Base-by-base conservation (phyloP, 1,284 basidiomycete genomes). In the Inonotus hispidus region DNA sequence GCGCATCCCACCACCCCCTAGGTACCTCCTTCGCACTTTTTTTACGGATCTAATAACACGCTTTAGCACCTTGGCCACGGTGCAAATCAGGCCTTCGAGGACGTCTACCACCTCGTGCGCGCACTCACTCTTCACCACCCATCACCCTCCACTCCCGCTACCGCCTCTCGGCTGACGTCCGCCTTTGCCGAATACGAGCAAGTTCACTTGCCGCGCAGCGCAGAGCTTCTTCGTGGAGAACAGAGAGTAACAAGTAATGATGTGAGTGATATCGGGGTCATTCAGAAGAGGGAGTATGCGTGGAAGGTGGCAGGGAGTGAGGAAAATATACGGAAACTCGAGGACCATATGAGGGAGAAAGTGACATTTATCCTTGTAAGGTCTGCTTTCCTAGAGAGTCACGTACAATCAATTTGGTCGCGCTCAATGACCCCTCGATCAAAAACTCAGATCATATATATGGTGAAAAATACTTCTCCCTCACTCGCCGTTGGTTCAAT, bases 51-150 rank as follows among this genome's bases (percentile, higher is more conserved):
- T 21, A 46, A 45, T 13, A 46, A 27, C 16, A 47, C 29, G 3
- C 29, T 54, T 39, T 56, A 80, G 77, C 79, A 80, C 65, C 72
- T 81, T 19, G 78, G 79, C 1, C 79, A 80, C 69, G 79, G 78
- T 25, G 77, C 79, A 5, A 80, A 79, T 64, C 78, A 79, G 65
- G 75, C 78, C 0, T 74, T 79, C 60, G 77, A 79, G 62, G 79
- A 80, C 65, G 67, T 76, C 47, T 76, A 75, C 58, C 72, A 74
- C 60, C 70, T 81, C 21, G 69, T 73, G 13, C 71, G 71, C 2
- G 69, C 75, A 5, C 71, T 80, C 4, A 56, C 65, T 23, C 66
- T 73, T 54, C 65, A 76, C 66, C 74, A 77, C 61, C 69, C 74
- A 0, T 62, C 67, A 32, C 23, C 50, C 6, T 66, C 67, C 1